Base-by-base conservation (phyloP, 371 early-diverging fungal genomes). In the Circinella umbellata region DNA sequence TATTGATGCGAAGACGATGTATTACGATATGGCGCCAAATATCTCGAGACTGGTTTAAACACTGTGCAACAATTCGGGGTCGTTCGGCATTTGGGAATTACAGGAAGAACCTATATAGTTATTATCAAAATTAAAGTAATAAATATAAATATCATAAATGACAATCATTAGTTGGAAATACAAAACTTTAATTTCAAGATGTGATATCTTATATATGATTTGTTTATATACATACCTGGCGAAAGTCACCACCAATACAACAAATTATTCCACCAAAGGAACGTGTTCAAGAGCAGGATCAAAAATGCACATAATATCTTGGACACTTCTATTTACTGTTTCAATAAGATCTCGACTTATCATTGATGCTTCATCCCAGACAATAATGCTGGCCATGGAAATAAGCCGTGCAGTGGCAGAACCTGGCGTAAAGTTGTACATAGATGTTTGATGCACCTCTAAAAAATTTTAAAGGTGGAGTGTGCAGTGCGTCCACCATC, bases 321-420 rank as follows among this genome's bases (percentile, higher is more conserved):
- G 51, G 0, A 82, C 63, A 4, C 69, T 61, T 5, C 69, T 37
- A 53, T 72, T 67, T 2, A 78, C 74, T 13, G 77, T 73, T 63
- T 79, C 73, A 35, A 78, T 54, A 4, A 62, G 38, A 67, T 72
- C 39, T 1, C 62, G 54, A 53, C 74, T 62, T 2, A 55, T 63
- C 74, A 77, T 78, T 4, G 80, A 71, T 3, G 72, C 74, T 63
- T 80, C 79, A 60, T 80, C 80, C 77, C 80, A 80, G 10, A 78
- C 20, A 42, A 83, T 76, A 1, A 77, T 6, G 7, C 54, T 61
- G 10, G 77, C 48, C 27, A 37, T 7, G 7, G 42, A 14, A 7
- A 79, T 48, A 2, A 75, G 46, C 15, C 57, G 0, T 11, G 76
- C 74, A 3, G 63, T 34, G 9, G 42, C 62, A 11, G 67, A 61